These are phyloP conservation scores for Cryptococcus amylolentus DNA, from an alignment of 1,284 basidiomycete species.

Conservation along the genomic window DNA sequence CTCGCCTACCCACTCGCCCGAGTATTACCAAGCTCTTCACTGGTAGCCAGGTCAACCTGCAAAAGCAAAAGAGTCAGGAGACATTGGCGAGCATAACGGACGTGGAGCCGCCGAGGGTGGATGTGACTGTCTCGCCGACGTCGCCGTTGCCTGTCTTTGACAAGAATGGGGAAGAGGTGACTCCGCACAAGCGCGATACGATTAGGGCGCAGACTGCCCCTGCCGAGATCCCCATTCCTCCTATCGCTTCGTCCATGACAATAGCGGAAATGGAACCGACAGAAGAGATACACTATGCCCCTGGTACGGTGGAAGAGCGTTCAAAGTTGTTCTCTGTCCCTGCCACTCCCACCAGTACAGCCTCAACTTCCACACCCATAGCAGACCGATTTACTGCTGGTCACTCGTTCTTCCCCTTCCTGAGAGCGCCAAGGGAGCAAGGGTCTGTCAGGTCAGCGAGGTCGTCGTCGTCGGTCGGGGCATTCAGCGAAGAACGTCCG, in stretches of 20 bases:
- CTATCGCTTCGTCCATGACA: slow-evolving; percentile 2
- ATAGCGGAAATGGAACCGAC: slow-evolving; percentile 6
- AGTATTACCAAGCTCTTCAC: slow-evolving; percentile 17
- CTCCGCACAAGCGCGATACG: slow-evolving; percentile 2
- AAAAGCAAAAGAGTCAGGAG: slow-evolving; percentile 22
- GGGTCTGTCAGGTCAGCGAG: no score
- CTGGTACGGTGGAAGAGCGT: slow-evolving; percentile 36
- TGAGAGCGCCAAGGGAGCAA: slow-evolving; percentile 15
- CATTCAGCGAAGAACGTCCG: not conserved
- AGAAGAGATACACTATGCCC: slow-evolving; percentile 29
- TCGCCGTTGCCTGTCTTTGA: slow-evolving; percentile 25
- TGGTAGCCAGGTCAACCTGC: slow-evolving; percentile 4
- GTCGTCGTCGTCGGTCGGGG: no score
- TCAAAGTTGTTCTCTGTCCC: slow-evolving; percentile 19
- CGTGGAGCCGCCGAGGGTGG: slow-evolving; percentile 23
- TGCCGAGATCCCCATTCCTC: not conserved
- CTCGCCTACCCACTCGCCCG: slow-evolving; percentile 11
- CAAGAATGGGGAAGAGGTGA: slow-evolving; percentile 1
- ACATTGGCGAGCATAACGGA: slow-evolving; percentile 18
- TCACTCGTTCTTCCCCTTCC: slow-evolving; percentile 20
- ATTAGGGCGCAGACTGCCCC: not conserved
- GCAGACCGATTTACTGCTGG: slow-evolving; percentile 42
- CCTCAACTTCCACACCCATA: slow-evolving; percentile 41
- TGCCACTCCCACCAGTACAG: slow-evolving; percentile 4
- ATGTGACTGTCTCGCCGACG: slow-evolving; percentile 18